Conservation (phyloP, 2,329 filamentous ascomycete species). For the Grosmannia huntii region DNA sequence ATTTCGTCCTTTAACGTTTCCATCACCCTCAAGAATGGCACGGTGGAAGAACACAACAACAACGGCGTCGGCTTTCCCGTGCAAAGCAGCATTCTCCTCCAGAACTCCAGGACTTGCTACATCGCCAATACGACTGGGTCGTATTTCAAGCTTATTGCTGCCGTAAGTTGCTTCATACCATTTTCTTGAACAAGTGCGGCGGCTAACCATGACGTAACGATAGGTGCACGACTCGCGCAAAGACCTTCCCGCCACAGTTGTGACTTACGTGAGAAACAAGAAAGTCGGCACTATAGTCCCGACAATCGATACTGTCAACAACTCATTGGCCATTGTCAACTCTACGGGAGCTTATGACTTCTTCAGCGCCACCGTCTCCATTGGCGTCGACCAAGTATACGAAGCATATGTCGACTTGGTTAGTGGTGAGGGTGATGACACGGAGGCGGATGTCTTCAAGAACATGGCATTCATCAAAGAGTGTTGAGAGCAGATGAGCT, state of each 20-base stretch:
- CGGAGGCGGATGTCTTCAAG: not conserved
- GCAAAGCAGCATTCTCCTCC: not conserved
- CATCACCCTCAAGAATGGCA: not conserved
- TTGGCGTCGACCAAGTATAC: not conserved
- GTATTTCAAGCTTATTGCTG: not conserved
- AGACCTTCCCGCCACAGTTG: not conserved
- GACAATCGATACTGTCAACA: not conserved
- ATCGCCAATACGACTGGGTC: not conserved
- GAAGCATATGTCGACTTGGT: not conserved
- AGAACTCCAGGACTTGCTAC: not conserved
- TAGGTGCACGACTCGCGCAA: not conserved
- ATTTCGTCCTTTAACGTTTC: not conserved
- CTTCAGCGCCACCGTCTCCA: not conserved
- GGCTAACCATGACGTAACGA: not conserved
- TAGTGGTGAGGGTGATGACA: not conserved
- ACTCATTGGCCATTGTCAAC: not conserved
- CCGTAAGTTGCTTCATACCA: not conserved
- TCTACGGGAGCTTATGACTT: not conserved
- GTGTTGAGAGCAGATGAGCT: too few species aligned
- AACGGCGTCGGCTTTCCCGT: not conserved
- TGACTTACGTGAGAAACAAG: not conserved
- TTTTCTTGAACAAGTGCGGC: not conserved
- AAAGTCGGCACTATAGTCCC: not conserved
- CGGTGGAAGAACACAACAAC: not conserved
- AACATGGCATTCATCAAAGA: not conserved